Evolutionary conservation across 2,329 filamentous ascomycete genomes (phyloP).

Genomic region (Xylariales sp.): DNA sequence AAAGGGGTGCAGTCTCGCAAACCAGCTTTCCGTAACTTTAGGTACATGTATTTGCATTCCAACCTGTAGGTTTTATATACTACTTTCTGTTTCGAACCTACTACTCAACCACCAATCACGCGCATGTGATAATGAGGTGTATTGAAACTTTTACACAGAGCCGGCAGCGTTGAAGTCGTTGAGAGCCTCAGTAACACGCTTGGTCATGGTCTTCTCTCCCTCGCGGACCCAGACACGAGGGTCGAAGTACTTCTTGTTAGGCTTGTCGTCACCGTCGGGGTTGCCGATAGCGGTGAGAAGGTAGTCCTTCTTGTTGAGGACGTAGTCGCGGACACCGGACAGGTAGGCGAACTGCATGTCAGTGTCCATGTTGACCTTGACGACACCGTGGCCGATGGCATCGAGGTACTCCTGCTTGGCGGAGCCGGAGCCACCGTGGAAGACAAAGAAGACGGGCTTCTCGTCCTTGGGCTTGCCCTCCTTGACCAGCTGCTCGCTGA

Average conservation of each 20-base stretch:
- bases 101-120: no score
- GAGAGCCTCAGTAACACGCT: slow-evolving; percentile 75
- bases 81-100: no score
- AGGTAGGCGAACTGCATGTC: slow-evolving; percentile 97
- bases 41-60: no score
- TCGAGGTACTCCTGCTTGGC: slow-evolving; percentile 84
- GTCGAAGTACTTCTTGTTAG: slow-evolving; percentile 95
- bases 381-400: slow-evolving; percentile 88
- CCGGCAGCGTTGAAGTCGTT: slow-evolving; percentile 86
- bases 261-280: slow-evolving; percentile 93
- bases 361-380: slow-evolving; percentile 99
- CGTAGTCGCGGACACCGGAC: slow-evolving; percentile 87
- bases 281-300: slow-evolving; percentile 83
- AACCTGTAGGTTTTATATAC: no score
- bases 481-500: slow-evolving; percentile 68
- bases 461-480: slow-evolving; percentile 18
- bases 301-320: slow-evolving; percentile 94
- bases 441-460: slow-evolving; percentile 97
- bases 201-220: slow-evolving; percentile 95
- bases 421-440: slow-evolving; percentile 96
- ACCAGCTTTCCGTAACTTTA: no score
- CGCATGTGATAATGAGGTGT: no score
- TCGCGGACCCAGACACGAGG: slow-evolving; percentile 93
- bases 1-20: no score
- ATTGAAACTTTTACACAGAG: slow-evolving; percentile 71